Evolutionary conservation across 2,329 filamentous ascomycete species (phyloP).

Genomic region (Xylaria sp.): DNA sequence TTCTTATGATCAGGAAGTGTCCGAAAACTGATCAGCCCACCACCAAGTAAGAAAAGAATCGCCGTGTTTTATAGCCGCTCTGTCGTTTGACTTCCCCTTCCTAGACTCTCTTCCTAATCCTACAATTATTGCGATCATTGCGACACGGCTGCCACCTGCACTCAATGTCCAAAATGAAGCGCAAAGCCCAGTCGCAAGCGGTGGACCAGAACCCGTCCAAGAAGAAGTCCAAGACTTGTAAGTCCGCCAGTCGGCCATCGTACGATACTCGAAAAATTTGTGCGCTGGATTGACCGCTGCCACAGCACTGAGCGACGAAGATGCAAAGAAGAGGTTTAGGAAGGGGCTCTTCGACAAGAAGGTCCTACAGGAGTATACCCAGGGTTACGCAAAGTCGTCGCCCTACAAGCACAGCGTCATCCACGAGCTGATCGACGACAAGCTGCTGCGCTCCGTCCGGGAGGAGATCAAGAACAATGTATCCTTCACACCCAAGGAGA

Average conservation of each 20-base stretch:
- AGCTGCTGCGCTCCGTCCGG: slow-evolving; percentile 83
- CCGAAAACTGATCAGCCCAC: slow-evolving; percentile 19
- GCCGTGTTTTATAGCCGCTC: slow-evolving; percentile 2
- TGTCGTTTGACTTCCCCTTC: slow-evolving; percentile 7
- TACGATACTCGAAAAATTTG: slow-evolving; percentile 14
- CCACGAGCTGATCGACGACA: slow-evolving; percentile 74
- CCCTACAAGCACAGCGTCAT: slow-evolving; percentile 96
- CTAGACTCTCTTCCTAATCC: slow-evolving; percentile 1
- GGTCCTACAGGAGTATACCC: slow-evolving; percentile 61
- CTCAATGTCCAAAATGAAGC: slow-evolving; percentile 54
- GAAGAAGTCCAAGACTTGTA: slow-evolving; percentile 55
- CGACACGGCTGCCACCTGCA: slow-evolving; percentile 22
- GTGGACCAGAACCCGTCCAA: slow-evolving; percentile 48
- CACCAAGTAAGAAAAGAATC: background rate
- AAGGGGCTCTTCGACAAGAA: slow-evolving; percentile 65
- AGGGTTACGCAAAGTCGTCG: slow-evolving; percentile 63
- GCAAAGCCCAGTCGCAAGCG: slow-evolving; percentile 56
- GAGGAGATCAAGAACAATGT: slow-evolving; percentile 88
- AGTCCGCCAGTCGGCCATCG: slow-evolving; percentile 22
- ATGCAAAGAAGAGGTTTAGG: slow-evolving; percentile 63
- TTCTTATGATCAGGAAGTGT: slow-evolving; percentile 14
- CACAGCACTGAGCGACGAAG: slow-evolving; percentile 51
- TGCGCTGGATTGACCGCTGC: slow-evolving; percentile 12
- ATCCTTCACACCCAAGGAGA: slow-evolving; percentile 96
- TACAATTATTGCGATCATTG: slow-evolving; percentile 6